A percentile compares a stretch with the other conserved stretches of the same genome.
phyloP scores from a whole-genome alignment of 2,329 filamentous ascomycete species.

The Mycosphaerella sp. region DNA sequence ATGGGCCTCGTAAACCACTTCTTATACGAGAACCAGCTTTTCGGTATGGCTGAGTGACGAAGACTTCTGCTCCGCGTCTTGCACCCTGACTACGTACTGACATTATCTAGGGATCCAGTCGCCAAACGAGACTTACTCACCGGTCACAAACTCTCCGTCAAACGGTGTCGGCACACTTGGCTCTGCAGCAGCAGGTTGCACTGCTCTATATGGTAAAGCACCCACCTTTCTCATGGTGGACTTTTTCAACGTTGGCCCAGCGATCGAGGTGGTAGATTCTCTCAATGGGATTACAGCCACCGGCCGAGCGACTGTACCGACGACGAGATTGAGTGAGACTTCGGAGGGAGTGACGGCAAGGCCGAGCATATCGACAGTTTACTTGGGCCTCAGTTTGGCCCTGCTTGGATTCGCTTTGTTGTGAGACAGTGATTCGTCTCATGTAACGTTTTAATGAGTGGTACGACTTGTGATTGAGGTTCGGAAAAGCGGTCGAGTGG shows the following conservation, averaged over 20 bases:
- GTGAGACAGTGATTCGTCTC: constrained; percentile 12
- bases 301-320: constrained; percentile 12
- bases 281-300: constrained; percentile 34
- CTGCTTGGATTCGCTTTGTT: constrained; percentile 15
- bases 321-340: constrained; percentile 10
- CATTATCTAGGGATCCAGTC: constrained; percentile 29
- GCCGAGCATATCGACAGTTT: constrained; percentile 12
- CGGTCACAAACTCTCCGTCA: constrained; percentile 39
- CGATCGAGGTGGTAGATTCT: constrained; percentile 36
- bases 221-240: constrained; percentile 43
- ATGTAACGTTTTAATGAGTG: constrained; percentile 13
- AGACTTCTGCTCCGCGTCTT: background rate
- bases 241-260: constrained; percentile 42
- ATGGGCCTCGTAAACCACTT: constrained; percentile 48
- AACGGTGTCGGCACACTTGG: constrained; percentile 41
- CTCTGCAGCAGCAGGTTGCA: constrained; percentile 37
- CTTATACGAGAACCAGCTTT: constrained; percentile 39
- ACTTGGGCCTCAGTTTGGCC: constrained; percentile 14
- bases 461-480: constrained; percentile 4
- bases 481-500: constrained; percentile 2
- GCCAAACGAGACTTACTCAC: constrained; percentile 38
- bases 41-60: constrained; percentile 16
- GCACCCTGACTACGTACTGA: background rate
- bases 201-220: constrained; percentile 33
- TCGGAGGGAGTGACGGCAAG: constrained; percentile 7